These are phyloP conservation scores for Mortierella sp. DNA, from an alignment of 371 early-diverging fungal genomes.

Conservation along the genomic window DNA sequence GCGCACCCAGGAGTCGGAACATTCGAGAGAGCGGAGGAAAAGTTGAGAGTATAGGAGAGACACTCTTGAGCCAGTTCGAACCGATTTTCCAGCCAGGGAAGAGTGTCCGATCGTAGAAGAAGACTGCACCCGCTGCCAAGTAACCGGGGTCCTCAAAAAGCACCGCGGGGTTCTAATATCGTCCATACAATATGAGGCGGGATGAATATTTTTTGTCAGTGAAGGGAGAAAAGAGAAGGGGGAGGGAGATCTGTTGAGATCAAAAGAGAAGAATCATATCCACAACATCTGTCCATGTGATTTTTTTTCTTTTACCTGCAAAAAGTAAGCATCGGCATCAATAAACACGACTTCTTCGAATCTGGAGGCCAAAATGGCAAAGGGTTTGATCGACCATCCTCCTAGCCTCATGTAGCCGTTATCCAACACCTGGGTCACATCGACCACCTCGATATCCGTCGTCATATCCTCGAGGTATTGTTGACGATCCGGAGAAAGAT, in stretches of 20 bases:
- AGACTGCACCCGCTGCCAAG: slow-evolving; percentile 64
- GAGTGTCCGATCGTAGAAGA: slow-evolving; percentile 73
- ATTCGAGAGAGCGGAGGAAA: slow-evolving; percentile 55
- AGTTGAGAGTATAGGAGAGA: slow-evolving; percentile 58
- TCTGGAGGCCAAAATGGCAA: slow-evolving; percentile 69
- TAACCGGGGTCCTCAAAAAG: slow-evolving; percentile 70
- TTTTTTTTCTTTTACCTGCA: slow-evolving; percentile 49
- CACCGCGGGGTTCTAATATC: slow-evolving; percentile 56
- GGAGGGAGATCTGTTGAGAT: background rate
- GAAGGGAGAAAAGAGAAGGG: background rate
- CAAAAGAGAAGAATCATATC: background rate
- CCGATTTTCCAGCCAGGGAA: slow-evolving; percentile 54
- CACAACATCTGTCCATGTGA: no score
- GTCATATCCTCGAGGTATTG: slow-evolving; percentile 55
- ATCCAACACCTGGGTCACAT: slow-evolving; percentile 62
- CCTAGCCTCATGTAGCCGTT: slow-evolving; percentile 58
- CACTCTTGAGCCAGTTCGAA: slow-evolving; percentile 57
- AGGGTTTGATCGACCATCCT: slow-evolving; percentile 75
- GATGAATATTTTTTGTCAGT: no score
- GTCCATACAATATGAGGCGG: background rate
- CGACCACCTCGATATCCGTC: slow-evolving; percentile 57
- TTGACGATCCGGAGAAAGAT: slow-evolving; percentile 58
- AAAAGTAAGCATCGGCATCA: slow-evolving; percentile 80
- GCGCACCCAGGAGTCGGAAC: slow-evolving; percentile 57
- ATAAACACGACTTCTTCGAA: slow-evolving; percentile 74